Conservation (phyloP, 2,329 filamentous ascomycete species). For the Penicillium sp. region DNA sequence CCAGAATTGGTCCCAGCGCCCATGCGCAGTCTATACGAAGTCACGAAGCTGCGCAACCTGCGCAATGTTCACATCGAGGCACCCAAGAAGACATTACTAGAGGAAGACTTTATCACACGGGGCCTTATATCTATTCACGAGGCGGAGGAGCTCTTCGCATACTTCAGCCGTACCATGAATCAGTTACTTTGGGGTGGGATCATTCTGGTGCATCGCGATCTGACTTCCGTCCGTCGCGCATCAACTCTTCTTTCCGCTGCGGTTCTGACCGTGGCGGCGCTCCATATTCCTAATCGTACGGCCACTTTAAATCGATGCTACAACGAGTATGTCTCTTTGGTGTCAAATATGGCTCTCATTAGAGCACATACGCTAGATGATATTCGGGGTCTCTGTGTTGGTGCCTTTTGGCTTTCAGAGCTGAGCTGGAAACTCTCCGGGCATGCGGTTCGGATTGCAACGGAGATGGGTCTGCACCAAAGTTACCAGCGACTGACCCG, state of each 20-base stretch:
- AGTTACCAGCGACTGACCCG: conserved; percentile 53
- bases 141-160: conserved; percentile 53
- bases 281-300: conserved; percentile 58
- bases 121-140: conserved; percentile 50
- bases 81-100: conserved; percentile 40
- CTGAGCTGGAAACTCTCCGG: conserved; percentile 64
- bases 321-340: conserved; percentile 58
- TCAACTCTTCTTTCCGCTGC: conserved; percentile 58
- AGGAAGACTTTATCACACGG: conserved; percentile 54
- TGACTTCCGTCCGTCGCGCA: conserved; percentile 55
- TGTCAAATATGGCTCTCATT: conserved; percentile 60
- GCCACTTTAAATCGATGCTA: conserved; percentile 57
- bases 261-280: conserved; percentile 58
- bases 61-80: conserved; percentile 40
- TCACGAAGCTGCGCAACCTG: conserved; percentile 51
- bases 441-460: conserved; percentile 59
- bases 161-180: conserved; percentile 55
- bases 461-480: conserved; percentile 58
- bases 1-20: conserved; percentile 50
- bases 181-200: conserved; percentile 55
- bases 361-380: conserved; percentile 60
- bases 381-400: conserved; percentile 61
- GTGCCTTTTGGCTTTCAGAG: conserved; percentile 64
- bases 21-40: conserved; percentile 57
- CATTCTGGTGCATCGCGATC: conserved; percentile 51